These are phyloP conservation scores for Yarrowia keelungensis DNA, from an alignment of 805 yeast genomes.

Conservation along the genomic window DNA sequence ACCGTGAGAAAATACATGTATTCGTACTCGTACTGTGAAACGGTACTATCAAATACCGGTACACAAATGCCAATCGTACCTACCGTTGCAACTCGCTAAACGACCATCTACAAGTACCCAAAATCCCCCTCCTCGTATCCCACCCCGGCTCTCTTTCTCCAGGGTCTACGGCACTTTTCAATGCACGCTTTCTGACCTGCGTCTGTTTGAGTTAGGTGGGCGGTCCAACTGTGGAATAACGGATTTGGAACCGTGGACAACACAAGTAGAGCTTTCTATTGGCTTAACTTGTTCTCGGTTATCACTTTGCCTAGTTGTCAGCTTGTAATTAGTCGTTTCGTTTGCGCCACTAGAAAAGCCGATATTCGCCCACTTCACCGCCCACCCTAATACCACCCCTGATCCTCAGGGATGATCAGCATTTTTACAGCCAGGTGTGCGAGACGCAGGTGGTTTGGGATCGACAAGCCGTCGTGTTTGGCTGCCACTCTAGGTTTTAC, in stretches of 20 bases:
- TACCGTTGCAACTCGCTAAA: too few species aligned
- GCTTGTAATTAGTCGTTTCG: too few species aligned
- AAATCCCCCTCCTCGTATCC: background rate
- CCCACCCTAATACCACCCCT: constrained; percentile 16
- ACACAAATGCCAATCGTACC: too few species aligned
- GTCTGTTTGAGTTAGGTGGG: constrained; percentile 32
- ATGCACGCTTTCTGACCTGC: constrained; percentile 35
- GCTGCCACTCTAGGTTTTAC: constrained; percentile 25
- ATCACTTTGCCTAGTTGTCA: too few species aligned
- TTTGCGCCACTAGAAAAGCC: too few species aligned
- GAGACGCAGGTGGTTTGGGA: constrained; percentile 28
- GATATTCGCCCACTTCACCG: background rate
- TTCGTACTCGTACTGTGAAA: too few species aligned
- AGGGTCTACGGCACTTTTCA: constrained; percentile 14
- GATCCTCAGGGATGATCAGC: constrained; percentile 37
- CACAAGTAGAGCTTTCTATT: too few species aligned
- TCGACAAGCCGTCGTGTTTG: constrained; percentile 34
- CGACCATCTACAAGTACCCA: background rate
- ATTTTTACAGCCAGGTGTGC: constrained; percentile 6
- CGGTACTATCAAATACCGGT: too few species aligned
- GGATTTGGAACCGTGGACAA: too few species aligned
- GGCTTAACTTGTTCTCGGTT: too few species aligned
- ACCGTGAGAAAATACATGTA: too few species aligned
- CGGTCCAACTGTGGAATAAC: background rate
- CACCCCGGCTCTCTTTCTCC: background rate